phyloP scores from a whole-genome alignment of 345 rosid species.

The Ricinus communis region DNA sequence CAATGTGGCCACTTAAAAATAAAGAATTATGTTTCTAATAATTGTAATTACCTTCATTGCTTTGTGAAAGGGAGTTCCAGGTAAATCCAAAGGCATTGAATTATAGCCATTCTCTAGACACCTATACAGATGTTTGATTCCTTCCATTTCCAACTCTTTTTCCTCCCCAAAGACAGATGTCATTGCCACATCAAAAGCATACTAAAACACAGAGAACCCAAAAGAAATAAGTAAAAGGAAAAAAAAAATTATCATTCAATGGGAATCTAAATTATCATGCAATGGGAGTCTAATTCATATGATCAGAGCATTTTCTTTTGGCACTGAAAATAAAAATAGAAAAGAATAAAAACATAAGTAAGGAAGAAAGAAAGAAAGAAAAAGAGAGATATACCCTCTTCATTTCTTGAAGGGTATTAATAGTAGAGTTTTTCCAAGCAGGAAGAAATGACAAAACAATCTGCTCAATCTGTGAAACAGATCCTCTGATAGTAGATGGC shows the following conservation, averaged over 20 bases:
- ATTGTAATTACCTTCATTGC: conserved; percentile 90
- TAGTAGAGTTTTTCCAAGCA: conserved; percentile 49
- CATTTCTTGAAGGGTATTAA: conserved; percentile 86
- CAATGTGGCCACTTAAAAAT: too few species aligned
- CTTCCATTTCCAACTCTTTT: conserved; percentile 52
- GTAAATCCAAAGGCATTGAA: conserved; percentile 88
- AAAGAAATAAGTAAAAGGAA: too few species aligned
- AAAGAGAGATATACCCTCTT: conserved; percentile 51
- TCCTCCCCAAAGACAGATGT: conserved; percentile 67
- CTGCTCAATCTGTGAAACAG: conserved; percentile 67
- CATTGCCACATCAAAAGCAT: conserved; percentile 95
- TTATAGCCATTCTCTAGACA: conserved; percentile 81
- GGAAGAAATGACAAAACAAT: conserved; percentile 57
- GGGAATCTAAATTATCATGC: too few species aligned
- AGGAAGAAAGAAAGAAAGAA: background rate
- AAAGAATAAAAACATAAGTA: conserved; percentile 9
- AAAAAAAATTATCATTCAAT: too few species aligned
- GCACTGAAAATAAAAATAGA: background rate
- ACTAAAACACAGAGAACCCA: conserved; percentile 40
- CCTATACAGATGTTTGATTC: conserved; percentile 65
- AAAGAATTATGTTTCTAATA: too few species aligned
- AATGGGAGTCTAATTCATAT: too few species aligned
- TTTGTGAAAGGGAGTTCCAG: conserved; percentile 74
- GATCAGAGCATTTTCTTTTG: too few species aligned
- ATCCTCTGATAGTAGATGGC: conserved; percentile 67